Evolutionary conservation across 257 asterid genomes (phyloP).

Genomic region (Echium plantagineum): DNA sequence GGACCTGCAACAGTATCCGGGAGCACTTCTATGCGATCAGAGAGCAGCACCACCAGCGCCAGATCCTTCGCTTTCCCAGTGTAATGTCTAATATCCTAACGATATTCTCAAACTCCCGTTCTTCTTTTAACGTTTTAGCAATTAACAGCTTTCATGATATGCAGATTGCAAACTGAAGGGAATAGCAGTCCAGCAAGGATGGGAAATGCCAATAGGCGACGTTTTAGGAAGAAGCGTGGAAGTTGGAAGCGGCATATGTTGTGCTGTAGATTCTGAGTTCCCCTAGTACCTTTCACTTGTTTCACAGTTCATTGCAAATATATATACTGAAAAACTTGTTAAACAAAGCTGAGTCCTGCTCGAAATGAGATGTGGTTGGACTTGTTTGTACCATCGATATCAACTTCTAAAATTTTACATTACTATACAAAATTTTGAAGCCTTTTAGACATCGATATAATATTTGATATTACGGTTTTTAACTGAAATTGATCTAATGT

Average conservation of each 20-base stretch:
- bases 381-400: no score
- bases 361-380: no score
- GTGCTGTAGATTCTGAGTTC: constrained; percentile 71
- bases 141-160: background rate
- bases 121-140: background rate
- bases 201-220: constrained; percentile 59
- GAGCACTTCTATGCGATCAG: constrained; percentile 74
- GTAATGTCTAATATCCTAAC: constrained; percentile 24
- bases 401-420: no score
- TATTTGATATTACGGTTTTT: no score
- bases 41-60: constrained; percentile 76
- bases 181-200: constrained; percentile 86
- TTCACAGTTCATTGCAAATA: no score
- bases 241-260: constrained; percentile 68
- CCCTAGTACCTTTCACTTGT: no score
- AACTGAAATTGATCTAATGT: no score
- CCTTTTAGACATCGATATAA: no score
- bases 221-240: constrained; percentile 26
- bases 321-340: no score
- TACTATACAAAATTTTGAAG: no score
- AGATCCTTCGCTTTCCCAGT: constrained; percentile 89
- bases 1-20: constrained; percentile 63
- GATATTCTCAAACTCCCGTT: background rate
- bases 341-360: no score
- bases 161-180: constrained; percentile 82